These are phyloP conservation scores for Haplosporangium sp. DNA, from an alignment of 371 early-diverging fungal genomes.

Conservation along the genomic window DNA sequence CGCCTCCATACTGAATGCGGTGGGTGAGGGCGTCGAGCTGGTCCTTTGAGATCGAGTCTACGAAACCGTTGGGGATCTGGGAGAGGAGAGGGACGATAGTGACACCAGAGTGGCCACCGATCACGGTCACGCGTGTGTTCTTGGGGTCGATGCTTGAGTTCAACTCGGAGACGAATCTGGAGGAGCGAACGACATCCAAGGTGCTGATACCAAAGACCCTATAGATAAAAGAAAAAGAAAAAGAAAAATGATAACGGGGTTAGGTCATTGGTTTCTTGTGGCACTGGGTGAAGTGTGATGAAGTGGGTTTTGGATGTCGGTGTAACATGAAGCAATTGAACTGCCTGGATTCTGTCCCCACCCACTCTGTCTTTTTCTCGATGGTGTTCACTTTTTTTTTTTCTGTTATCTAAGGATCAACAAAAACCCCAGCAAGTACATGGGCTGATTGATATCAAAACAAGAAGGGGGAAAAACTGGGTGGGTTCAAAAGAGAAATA, in stretches of 20 bases:
- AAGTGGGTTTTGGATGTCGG: constrained; percentile 11
- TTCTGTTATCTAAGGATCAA: too few species aligned
- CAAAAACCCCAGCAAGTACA: too few species aligned
- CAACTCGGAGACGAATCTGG: constrained; percentile 79
- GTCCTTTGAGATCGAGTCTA: constrained; percentile 67
- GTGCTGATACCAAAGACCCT: constrained; percentile 90
- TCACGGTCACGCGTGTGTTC: constrained; percentile 74
- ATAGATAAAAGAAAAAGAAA: constrained; percentile 6
- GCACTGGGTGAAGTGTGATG: not conserved
- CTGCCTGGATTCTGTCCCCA: not conserved
- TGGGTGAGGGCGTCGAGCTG: constrained; percentile 78
- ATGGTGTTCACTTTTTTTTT: too few species aligned
- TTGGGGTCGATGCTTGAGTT: constrained; percentile 63
- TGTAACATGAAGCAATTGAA: not conserved
- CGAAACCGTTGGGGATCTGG: constrained; percentile 62
- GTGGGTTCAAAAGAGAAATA: too few species aligned
- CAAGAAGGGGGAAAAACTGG: too few species aligned
- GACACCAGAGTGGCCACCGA: constrained; percentile 92
- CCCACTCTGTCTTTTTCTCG: not conserved
- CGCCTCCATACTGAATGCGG: constrained; percentile 93
- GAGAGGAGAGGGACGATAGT: constrained; percentile 86
- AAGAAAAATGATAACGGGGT: constrained; percentile 3
- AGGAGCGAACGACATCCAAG: constrained; percentile 86
- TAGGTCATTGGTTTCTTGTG: not conserved
- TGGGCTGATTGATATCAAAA: too few species aligned